A percentile compares a stretch with the other conserved stretches of the same genome.
Evolutionary conservation across 1,284 basidiomycete genomes (phyloP).

Genomic region (Anthracocystis walkeri): DNA sequence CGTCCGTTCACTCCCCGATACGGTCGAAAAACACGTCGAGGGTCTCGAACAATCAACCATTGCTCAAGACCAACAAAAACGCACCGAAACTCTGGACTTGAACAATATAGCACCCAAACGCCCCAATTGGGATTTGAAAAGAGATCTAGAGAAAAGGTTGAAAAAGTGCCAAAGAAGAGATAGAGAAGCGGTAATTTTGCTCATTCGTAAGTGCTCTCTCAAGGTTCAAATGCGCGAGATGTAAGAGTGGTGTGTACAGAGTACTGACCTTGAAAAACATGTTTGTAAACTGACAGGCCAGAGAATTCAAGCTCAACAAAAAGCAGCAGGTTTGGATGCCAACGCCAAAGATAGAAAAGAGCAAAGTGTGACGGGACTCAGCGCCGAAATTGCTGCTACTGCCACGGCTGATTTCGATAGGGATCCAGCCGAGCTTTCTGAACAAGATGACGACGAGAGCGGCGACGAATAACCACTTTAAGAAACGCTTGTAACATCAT

Average conservation of each 20-base stretch:
- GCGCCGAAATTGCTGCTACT: constrained; percentile 44
- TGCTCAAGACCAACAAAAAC: constrained; percentile 82
- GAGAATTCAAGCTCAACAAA: constrained; percentile 44
- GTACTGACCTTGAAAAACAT: too few relatives aligned
- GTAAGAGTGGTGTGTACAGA: too few relatives aligned
- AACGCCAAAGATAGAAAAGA: constrained; percentile 17
- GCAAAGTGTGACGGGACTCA: constrained; percentile 18
- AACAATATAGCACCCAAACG: constrained; percentile 97
- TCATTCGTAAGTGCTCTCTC: constrained; percentile 80
- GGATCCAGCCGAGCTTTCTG: constrained; percentile 6
- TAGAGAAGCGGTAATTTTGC: constrained; percentile 88
- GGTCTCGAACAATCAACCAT: constrained; percentile 87
- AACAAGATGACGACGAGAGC: constrained; percentile 11
- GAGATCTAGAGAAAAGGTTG: constrained; percentile 90
- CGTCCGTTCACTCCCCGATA: constrained; percentile 79
- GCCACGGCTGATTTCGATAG: constrained; percentile 27
- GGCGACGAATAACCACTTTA: constrained; percentile 15
- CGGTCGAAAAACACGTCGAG: constrained; percentile 85
- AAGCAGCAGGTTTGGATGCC: constrained; percentile 25
- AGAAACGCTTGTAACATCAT: too few relatives aligned
- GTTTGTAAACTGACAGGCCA: constrained; percentile 35
- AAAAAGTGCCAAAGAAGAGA: constrained; percentile 88
- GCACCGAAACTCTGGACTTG: constrained; percentile 89
- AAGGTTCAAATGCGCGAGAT: too few relatives aligned
- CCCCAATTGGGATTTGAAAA: constrained; percentile 96